Percentiles rank a stretch among this genome's conserved stretches.
These are phyloP conservation scores for Fusarium oligoseptatum DNA, from an alignment of 2,329 filamentous ascomycete species.

Conservation along the genomic window DNA sequence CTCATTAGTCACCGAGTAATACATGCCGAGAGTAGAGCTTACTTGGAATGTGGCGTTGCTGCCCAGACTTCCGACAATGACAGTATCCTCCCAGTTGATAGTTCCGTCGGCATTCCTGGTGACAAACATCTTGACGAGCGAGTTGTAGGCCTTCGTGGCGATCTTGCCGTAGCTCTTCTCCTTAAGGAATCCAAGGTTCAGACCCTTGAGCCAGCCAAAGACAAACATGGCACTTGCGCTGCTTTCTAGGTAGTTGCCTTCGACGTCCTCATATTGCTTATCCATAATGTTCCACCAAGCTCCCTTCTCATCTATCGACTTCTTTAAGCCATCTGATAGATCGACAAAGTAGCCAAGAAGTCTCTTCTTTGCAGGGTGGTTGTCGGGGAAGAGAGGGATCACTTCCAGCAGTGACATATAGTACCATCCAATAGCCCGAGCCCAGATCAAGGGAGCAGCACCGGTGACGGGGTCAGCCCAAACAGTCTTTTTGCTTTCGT, in stretches of 20 bases:
- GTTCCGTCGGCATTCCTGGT: slow-evolving; percentile 60
- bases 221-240: slow-evolving; percentile 70
- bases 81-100: slow-evolving; percentile 64
- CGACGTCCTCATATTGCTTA: slow-evolving; percentile 57
- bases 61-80: slow-evolving; percentile 63
- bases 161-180: slow-evolving; percentile 20
- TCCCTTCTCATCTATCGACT: slow-evolving; percentile 58
- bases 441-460: slow-evolving; percentile 66
- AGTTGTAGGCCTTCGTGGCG: slow-evolving; percentile 40
- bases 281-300: slow-evolving; percentile 72
- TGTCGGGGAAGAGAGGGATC: slow-evolving; percentile 57
- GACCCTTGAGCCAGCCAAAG: slow-evolving; percentile 62
- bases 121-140: slow-evolving; percentile 59
- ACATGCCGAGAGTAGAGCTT: slow-evolving; percentile 18
- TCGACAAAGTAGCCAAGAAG: slow-evolving; percentile 55
- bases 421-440: slow-evolving; percentile 66
- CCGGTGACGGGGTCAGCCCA: slow-evolving; percentile 66
- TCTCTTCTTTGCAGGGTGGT: slow-evolving; percentile 51
- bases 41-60: slow-evolving; percentile 65
- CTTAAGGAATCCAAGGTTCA: slow-evolving; percentile 43
- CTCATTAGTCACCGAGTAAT: neutral
- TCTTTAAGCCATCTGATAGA: slow-evolving; percentile 57
- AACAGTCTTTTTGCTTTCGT: slow-evolving; percentile 59
- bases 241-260: slow-evolving; percentile 72
- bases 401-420: slow-evolving; percentile 63